Evolutionary conservation across 257 asterid genomes (phyloP).

Genomic region (Misopates orontium): DNA sequence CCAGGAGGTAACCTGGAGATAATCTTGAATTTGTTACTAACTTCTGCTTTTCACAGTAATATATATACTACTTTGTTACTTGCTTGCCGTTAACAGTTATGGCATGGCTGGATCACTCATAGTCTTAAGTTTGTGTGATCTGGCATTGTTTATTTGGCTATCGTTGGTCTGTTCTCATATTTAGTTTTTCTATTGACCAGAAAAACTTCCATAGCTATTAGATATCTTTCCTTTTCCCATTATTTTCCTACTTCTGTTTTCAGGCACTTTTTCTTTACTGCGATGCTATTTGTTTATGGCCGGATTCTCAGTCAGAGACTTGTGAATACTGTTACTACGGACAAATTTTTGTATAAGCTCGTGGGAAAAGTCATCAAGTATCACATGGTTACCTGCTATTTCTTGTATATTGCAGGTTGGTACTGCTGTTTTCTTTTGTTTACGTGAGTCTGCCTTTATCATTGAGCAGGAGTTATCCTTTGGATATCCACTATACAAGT

Average conservation of each 20-base stretch:
- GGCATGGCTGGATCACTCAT: conserved; percentile 11
- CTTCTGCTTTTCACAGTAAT: neutral
- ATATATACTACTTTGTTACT: neutral
- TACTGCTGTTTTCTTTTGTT: conserved; percentile 22
- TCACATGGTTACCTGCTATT: conserved; percentile 91
- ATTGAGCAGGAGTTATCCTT: neutral
- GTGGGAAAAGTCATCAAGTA: conserved; percentile 76
- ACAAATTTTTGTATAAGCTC: conserved; percentile 67
- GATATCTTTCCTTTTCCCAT: neutral
- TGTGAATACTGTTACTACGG: conserved; percentile 72
- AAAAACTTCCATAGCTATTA: neutral
- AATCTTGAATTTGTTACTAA: neutral
- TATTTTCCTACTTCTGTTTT: conserved; percentile 20
- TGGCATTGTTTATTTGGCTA: conserved; percentile 4
- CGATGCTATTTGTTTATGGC: conserved; percentile 82
- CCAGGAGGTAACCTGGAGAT: neutral
- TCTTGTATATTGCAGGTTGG: conserved; percentile 79
- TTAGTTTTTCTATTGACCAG: conserved; percentile 18
- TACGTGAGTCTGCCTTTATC: conserved; percentile 8
- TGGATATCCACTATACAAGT: neutral
- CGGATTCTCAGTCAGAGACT: conserved; percentile 87
- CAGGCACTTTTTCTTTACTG: conserved; percentile 93
- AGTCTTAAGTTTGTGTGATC: conserved; percentile 4
- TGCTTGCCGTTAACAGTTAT: conserved; percentile 1
- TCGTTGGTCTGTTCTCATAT: conserved; percentile 10